Percentiles rank a stretch among this genome's conserved stretches.
Conservation (phyloP, 768 basidiomycete genomes). For the Pisolithus tinctorius region DNA sequence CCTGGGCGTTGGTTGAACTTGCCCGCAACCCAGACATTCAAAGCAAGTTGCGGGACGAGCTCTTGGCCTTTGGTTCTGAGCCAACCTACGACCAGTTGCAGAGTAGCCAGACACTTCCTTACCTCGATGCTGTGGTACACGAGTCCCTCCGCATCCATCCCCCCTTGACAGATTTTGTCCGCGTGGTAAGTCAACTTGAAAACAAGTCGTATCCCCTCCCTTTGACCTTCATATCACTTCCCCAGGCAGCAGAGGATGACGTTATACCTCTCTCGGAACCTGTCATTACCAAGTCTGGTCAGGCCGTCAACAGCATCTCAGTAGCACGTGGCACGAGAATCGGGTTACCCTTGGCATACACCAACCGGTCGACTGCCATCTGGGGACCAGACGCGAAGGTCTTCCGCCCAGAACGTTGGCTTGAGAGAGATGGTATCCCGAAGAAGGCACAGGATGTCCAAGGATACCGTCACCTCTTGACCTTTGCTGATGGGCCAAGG, state of each 20-base stretch:
- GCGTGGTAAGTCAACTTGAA: slow-evolving; percentile 20
- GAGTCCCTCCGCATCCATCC: slow-evolving; percentile 31
- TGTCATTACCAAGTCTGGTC: slow-evolving; percentile 20
- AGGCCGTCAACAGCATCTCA: slow-evolving; percentile 23
- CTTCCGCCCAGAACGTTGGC: slow-evolving; percentile 18
- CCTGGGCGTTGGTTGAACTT: slow-evolving; percentile 26
- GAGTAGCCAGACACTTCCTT: slow-evolving; percentile 25
- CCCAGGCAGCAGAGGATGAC: slow-evolving; percentile 32
- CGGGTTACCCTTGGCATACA: slow-evolving; percentile 10
- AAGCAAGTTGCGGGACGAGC: slow-evolving; percentile 7
- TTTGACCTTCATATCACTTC: not conserved
- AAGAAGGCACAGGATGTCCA: slow-evolving; percentile 17
- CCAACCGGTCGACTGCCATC: slow-evolving; percentile 9
- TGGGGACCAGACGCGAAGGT: slow-evolving; percentile 23
- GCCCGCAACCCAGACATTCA: slow-evolving; percentile 21
- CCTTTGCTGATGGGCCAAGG: slow-evolving; percentile 24
- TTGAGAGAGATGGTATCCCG: slow-evolving; percentile 5
- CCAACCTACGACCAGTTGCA: slow-evolving; percentile 36
- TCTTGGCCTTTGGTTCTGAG: slow-evolving; percentile 17
- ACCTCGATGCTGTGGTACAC: slow-evolving; percentile 26
- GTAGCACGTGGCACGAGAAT: slow-evolving; percentile 36
- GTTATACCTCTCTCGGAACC: slow-evolving; percentile 33
- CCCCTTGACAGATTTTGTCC: slow-evolving; percentile 22
- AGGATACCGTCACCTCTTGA: slow-evolving; percentile 22
- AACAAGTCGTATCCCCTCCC: too few relatives aligned